Evolutionary conservation across 176 grass and related monocot species (phyloP), one percentile per base, ranked within the genome.

Genomic region (Calamus simplicifolius): DNA sequence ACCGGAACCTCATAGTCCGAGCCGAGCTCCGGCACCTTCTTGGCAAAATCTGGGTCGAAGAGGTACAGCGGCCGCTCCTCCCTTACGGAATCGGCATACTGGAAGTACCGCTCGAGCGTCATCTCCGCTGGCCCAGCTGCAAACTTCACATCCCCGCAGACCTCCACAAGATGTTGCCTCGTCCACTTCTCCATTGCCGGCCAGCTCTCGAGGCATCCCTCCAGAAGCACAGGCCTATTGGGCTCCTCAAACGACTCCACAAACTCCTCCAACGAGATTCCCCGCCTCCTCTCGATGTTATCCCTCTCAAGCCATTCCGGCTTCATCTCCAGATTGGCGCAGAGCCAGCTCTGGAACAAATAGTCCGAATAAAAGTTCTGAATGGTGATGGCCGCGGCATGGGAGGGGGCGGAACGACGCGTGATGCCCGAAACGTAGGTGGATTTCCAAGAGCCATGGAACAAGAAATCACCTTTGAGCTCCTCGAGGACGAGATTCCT

Each of bases 271-370:
- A 92, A 63, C 0, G 79, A 65, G 35, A 98, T 49, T 50, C 73
- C 73, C 1, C 78, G 71, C 54, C 81, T 64, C 71, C 84, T 85
- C 51, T 88, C 69, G 62, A 98, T 85, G 76, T 79, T 89, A 67
- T 98, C 88, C 23, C 71, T 72, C 58, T 82, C 64, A 0, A 98
- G 84, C 93, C 93, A 92, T 62, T 98, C 81, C 16, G 70, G 49
- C 74, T 86, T 81, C 81, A 98, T 91, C 78, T 98, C 87, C 78
- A 88, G 88, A 71, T 88, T 98, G 75, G 93, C 81, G 51, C 87
- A 98, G 18, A 98, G 87, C 88, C 81, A 98, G 79, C 93, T 92
- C 79, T 92, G 84, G 70, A 98, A 98, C 66, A 98, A 88, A 76
- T 92, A 98, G 52, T 85, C 87, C 12, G 84, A 92, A 66, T 92